Base-by-base conservation (phyloP, 371 early-diverging fungal genomes). In the Mucor irregularis region DNA sequence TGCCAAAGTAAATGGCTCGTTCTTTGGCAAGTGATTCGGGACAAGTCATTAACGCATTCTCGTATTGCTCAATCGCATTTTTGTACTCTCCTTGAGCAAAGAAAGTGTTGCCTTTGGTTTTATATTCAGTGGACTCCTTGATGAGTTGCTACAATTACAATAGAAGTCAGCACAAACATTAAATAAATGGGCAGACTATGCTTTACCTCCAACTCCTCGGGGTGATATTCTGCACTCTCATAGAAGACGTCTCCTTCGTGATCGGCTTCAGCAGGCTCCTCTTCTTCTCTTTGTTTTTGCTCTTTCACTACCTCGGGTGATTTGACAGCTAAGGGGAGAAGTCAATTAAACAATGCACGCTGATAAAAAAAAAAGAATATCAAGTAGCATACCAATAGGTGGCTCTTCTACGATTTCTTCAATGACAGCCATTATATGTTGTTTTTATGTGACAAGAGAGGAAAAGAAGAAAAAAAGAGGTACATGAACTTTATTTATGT, bases 41-140 rank as follows among this genome's bases (percentile, higher is more conserved):
- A 58, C 85, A 85, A 0, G 73, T 63, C 10, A 75, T 68, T 17
- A 87, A 58, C 0, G 88, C 90, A 43, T 85, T 75, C 46, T 84
- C 75, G 51, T 90, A 90, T 37, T 76, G 66, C 16, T 53, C 54
- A 28, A 85, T 68, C 5, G 88, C 88, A 34, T 80, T 67, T 8
- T 55, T 64, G 49, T 71, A 86, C 25, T 82, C 69, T 24, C 66
- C 74, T 28, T 66, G 49, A 5, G 69, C 83, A 68, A 88, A 88
- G 29, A 53, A 51, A 7, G 61, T 42, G 29, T 88, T 88, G 21
- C 88, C 88, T 25, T 45, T 49, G 14, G 60, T 25, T 55, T 88
- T 88, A 50, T 72, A 78, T 29, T 73, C 68, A 14, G 68, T 68
- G 11, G 85, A 78, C 50, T 83, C 75, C 29, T 53, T 45, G n/a